Evolutionary conservation across 2,329 filamentous ascomycete species (phyloP).

Genomic region (Fusarium buxicola): DNA sequence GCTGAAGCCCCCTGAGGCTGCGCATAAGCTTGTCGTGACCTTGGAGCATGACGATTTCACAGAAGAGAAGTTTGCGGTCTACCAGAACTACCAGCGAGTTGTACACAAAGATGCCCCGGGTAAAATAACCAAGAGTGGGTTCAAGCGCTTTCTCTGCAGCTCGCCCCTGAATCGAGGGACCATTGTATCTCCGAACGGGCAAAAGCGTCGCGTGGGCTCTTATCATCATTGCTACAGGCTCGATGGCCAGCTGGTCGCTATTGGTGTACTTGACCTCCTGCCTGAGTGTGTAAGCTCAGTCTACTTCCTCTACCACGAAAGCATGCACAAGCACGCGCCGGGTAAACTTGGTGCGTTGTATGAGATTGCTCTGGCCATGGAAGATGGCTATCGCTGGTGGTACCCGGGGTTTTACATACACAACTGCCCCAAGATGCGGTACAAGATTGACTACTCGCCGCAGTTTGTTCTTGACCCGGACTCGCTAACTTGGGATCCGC

Average conservation of each 20-base stretch:
- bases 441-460: conserved; percentile 83
- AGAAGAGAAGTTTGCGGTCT: conserved; percentile 80
- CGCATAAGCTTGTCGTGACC: conserved; percentile 75
- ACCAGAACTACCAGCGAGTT: conserved; percentile 77
- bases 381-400: conserved; percentile 79
- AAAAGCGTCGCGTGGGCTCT: conserved; percentile 71
- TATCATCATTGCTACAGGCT: conserved; percentile 86
- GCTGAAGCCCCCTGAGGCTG: conserved; percentile 70
- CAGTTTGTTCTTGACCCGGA: conserved; percentile 80
- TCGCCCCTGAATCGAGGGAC: conserved; percentile 70
- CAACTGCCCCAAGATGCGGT: conserved; percentile 83
- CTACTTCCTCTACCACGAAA: conserved; percentile 85
- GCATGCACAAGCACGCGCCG: conserved; percentile 75
- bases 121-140: conserved; percentile 70
- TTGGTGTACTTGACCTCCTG: conserved; percentile 81
- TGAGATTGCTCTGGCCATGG: conserved; percentile 77
- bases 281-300: conserved; percentile 83
- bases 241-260: conserved; percentile 79
- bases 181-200: conserved; percentile 59
- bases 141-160: conserved; percentile 78
- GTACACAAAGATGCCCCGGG: conserved; percentile 75
- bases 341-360: conserved; percentile 81
- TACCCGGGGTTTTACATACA: conserved; percentile 88
- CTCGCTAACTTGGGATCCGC: conserved; percentile 69
- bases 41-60: conserved; percentile 78